Evolutionary conservation across 176 grass and related monocot species (phyloP).

Genomic region (Canna indica): DNA sequence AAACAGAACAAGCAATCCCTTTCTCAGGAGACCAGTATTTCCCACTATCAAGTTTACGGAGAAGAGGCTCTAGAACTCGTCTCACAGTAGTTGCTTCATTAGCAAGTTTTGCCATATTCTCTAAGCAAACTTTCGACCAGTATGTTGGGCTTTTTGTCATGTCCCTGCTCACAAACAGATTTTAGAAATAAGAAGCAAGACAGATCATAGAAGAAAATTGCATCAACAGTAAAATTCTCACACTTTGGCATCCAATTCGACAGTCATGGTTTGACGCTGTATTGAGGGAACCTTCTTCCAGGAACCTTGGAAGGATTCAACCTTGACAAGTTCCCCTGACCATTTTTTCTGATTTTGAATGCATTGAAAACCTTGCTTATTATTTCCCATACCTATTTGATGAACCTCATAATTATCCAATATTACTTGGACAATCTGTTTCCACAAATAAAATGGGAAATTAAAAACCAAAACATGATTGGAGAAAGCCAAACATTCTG

Average conservation of each 20-base stretch:
- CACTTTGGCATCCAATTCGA: slow-evolving; percentile 50
- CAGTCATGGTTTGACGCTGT: slow-evolving; percentile 31
- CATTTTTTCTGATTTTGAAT: slow-evolving; percentile 21
- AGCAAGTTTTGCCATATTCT: slow-evolving; percentile 86
- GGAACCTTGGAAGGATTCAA: slow-evolving; percentile 37
- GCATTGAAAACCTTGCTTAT: background rate
- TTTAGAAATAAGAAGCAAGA: slow-evolving; percentile 8
- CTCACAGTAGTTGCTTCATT: slow-evolving; percentile 78
- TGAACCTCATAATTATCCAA: slow-evolving; percentile 54
- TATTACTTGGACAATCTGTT: slow-evolving; percentile 54
- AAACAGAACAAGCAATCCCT: slow-evolving; percentile 67
- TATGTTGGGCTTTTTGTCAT: slow-evolving; percentile 51
- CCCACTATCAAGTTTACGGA: slow-evolving; percentile 66
- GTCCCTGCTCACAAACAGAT: slow-evolving; percentile 41
- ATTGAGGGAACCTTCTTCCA: slow-evolving; percentile 23
- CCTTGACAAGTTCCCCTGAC: slow-evolving; percentile 45
- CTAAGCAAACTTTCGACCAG: slow-evolving; percentile 81
- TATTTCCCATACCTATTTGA: slow-evolving; percentile 10
- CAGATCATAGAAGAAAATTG: background rate
- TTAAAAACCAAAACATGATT: background rate
- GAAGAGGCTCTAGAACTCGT: slow-evolving; percentile 77
- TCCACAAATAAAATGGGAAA: slow-evolving; percentile 5
- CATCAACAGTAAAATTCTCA: slow-evolving; percentile 27
- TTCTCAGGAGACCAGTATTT: slow-evolving; percentile 75
- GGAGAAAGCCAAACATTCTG: background rate